Evolutionary conservation across 805 yeast genomes (phyloP).

Genomic region (Zygosaccharomyces rouxii): DNA sequence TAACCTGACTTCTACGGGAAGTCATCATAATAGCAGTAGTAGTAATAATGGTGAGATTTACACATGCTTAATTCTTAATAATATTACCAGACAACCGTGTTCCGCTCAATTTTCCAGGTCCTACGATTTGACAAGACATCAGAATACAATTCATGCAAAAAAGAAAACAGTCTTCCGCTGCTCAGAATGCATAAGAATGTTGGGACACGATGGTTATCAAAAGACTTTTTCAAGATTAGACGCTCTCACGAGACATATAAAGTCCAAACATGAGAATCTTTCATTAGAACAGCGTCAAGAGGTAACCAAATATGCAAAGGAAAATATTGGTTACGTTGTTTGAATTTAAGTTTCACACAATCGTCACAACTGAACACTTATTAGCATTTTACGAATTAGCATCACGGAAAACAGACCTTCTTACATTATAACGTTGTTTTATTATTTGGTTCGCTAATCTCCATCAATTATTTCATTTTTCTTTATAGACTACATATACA

Average conservation of each 20-base stretch:
- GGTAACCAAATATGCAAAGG: constrained; percentile 71
- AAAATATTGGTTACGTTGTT: constrained; percentile 59
- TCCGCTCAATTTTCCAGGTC: constrained; percentile 73
- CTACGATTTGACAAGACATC: constrained; percentile 90
- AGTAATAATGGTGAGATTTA: constrained; percentile 11
- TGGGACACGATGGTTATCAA: constrained; percentile 42
- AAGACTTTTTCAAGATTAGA: constrained; percentile 92
- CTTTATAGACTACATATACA: constrained; percentile 6
- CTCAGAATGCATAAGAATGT: constrained; percentile 60
- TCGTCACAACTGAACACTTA: background rate
- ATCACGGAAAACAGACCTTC: background rate
- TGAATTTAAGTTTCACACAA: background rate
- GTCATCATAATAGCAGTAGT: background rate
- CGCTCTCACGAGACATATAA: constrained; percentile 88
- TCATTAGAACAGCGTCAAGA: constrained; percentile 57
- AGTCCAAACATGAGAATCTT: constrained; percentile 72
- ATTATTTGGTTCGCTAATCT: constrained; percentile 3
- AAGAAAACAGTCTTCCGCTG: constrained; percentile 83
- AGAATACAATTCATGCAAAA: constrained; percentile 91
- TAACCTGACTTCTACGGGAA: background rate
- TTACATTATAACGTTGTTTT: background rate
- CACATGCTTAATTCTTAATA: constrained; percentile 24
- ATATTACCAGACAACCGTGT: constrained; percentile 31
- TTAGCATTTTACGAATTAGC: constrained; percentile 1
- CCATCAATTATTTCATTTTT: background rate